phyloP scores from a whole-genome alignment of 495 filamentous ascomycete genomes.

The Penicillium cataractarum region DNA sequence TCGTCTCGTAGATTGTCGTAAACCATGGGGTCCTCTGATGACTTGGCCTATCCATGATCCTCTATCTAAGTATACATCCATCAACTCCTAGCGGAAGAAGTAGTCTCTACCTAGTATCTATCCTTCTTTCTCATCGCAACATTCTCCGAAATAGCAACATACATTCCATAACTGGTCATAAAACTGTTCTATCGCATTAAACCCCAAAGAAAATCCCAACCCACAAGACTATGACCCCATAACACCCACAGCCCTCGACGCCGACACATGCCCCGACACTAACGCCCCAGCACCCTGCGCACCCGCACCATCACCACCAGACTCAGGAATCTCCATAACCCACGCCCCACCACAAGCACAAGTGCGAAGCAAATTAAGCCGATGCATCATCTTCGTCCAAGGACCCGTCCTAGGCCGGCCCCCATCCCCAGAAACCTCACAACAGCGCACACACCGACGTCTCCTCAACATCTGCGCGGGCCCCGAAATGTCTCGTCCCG shows the following conservation, averaged over 20 bases:
- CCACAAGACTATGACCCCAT: neutral
- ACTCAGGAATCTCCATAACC: conserved; percentile 32
- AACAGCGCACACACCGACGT: conserved; percentile 48
- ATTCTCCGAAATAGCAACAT: neutral
- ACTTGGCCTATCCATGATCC: too few species aligned
- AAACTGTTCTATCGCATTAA: neutral
- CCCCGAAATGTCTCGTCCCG: conserved; percentile 9
- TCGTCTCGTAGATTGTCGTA: neutral
- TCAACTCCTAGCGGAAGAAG: neutral
- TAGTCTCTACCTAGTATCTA: neutral
- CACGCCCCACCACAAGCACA: conserved; percentile 53
- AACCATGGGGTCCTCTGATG: too few species aligned
- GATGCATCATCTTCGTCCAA: conserved; percentile 45
- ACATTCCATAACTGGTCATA: neutral
- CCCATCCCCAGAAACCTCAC: conserved; percentile 45
- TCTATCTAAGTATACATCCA: neutral
- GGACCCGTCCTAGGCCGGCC: conserved; percentile 38
- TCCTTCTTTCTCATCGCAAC: neutral
- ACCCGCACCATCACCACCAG: neutral
- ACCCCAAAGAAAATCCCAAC: neutral
- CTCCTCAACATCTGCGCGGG: conserved; percentile 21
- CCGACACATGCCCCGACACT: neutral
- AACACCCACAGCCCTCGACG: neutral
- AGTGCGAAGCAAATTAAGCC: conserved; percentile 42
- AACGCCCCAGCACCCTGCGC: neutral